A percentile compares a stretch with the other conserved stretches of the same genome.
These are phyloP conservation scores for Thymus mandschuricus DNA, from an alignment of 257 asterid species.

Conservation along the genomic window DNA sequence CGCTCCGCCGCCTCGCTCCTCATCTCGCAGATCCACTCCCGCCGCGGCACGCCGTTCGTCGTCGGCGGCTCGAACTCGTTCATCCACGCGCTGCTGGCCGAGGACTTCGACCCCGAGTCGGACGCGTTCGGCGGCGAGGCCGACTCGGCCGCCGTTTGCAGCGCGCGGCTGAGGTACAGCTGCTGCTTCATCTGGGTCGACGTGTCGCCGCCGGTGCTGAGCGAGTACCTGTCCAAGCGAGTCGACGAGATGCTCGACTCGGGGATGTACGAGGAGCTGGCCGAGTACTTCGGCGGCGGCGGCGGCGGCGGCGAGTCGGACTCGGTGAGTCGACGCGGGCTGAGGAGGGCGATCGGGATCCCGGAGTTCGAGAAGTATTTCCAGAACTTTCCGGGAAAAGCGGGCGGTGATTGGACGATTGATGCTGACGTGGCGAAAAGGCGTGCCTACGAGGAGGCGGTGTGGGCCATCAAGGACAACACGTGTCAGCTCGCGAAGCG, in stretches of 20 bases:
- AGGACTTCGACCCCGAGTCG: constrained; percentile 40
- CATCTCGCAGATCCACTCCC: constrained; percentile 53
- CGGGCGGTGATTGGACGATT: neutral
- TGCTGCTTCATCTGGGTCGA: constrained; percentile 86
- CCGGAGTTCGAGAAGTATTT: constrained; percentile 71
- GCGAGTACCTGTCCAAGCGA: constrained; percentile 48
- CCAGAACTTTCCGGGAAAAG: constrained; percentile 9
- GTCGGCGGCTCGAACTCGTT: constrained; percentile 92
- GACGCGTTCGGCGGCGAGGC: constrained; percentile 57
- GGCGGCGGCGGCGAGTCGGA: constrained; percentile 17
- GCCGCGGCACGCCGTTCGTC: constrained; percentile 46
- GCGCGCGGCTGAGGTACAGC: constrained; percentile 48
- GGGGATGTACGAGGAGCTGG: constrained; percentile 77
- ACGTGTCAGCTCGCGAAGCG: constrained; percentile 70
- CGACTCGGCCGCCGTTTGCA: constrained; percentile 33
- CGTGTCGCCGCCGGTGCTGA: constrained; percentile 53
- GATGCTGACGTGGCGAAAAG: constrained; percentile 33
- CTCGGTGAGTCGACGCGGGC: constrained; percentile 50
- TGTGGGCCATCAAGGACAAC: constrained; percentile 70
- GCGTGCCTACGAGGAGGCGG: constrained; percentile 58
- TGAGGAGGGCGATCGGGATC: constrained; percentile 75
- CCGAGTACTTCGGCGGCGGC: constrained; percentile 39
- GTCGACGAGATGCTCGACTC: constrained; percentile 80
- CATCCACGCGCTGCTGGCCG: constrained; percentile 57
- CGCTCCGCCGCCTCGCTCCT: constrained; percentile 38